Conservation (phyloP, 139 green algal species). For the Closterium sp. region DNA sequence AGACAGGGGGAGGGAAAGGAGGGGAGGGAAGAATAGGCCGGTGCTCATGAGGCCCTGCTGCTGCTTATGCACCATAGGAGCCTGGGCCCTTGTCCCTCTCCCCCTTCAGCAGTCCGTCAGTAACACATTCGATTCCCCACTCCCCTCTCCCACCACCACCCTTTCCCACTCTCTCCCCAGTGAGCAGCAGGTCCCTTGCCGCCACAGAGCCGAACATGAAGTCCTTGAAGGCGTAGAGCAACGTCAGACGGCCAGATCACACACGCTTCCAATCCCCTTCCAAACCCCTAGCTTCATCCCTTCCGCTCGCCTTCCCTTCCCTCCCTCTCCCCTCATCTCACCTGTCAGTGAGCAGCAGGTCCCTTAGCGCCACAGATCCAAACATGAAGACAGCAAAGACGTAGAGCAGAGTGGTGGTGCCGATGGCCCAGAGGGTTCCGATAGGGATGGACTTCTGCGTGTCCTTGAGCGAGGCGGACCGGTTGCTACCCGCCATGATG, state of each 20-base stretch:
- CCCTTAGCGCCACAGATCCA: constrained; percentile 31
- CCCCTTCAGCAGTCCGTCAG: no score
- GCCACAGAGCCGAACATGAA: constrained; percentile 47
- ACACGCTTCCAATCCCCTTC: no score
- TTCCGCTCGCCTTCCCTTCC: no score
- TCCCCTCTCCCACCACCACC: neutral
- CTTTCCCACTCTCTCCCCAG: neutral
- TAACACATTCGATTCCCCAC: no score
- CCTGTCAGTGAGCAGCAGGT: constrained; percentile 48
- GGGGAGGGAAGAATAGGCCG: neutral
- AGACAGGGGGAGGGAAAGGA: neutral
- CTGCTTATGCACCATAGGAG: no score
- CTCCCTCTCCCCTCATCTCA: neutral
- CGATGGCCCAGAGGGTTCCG: constrained; percentile 37
- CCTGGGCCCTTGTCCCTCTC: no score
- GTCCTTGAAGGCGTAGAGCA: constrained; percentile 41
- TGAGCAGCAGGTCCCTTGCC: constrained; percentile 40
- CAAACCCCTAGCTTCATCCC: no score
- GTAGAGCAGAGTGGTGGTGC: constrained; percentile 48
- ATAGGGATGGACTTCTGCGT: constrained; percentile 51
- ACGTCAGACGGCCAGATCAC: neutral
- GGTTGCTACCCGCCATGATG: constrained; percentile 55
- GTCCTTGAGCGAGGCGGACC: constrained; percentile 50
- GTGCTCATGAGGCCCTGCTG: no score
- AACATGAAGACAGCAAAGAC: constrained; percentile 44